Evolutionary conservation across 2,329 filamentous ascomycete genomes (phyloP).

Genomic region (Ophiosphaerella narmari): DNA sequence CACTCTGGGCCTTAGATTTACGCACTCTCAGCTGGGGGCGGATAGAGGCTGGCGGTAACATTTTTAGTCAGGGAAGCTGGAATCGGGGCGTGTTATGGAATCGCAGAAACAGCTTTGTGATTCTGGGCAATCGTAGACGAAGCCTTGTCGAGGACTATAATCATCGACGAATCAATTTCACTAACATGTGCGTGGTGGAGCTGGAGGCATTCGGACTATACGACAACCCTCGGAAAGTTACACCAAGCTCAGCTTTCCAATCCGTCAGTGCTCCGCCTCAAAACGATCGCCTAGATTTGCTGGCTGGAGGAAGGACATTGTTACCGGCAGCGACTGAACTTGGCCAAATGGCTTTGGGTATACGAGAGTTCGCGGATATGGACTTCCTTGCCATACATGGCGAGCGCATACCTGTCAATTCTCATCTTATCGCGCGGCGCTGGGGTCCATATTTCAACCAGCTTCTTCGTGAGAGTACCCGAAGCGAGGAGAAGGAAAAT

Average conservation of each 20-base stretch:
- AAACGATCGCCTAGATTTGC: slow-evolving; percentile 59
- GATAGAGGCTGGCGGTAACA: slow-evolving; percentile 88
- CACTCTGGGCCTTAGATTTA: slow-evolving; percentile 91
- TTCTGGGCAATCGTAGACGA: slow-evolving; percentile 89
- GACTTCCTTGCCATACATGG: slow-evolving; percentile 91
- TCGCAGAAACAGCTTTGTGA: slow-evolving; percentile 90
- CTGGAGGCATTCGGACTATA: slow-evolving; percentile 96
- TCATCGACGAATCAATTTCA: slow-evolving; percentile 95
- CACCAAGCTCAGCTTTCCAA: slow-evolving; percentile 79
- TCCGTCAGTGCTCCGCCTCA: slow-evolving; percentile 75
- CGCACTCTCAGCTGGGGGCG: slow-evolving; percentile 89
- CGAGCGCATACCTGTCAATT: slow-evolving; percentile 92
- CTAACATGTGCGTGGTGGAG: slow-evolving; percentile 95
- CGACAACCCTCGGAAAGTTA: slow-evolving; percentile 83
- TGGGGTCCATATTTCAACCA: slow-evolving; percentile 98
- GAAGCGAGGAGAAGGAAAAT: slow-evolving; percentile 59
- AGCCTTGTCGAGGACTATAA: slow-evolving; percentile 98
- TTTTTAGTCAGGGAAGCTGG: slow-evolving; percentile 97
- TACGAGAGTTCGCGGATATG: slow-evolving; percentile 94
- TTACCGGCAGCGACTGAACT: slow-evolving; percentile 81
- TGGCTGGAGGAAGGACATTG: slow-evolving; percentile 75
- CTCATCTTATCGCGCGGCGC: slow-evolving; percentile 79
- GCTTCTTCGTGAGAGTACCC: slow-evolving; percentile 77
- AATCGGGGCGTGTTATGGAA: slow-evolving; percentile 94
- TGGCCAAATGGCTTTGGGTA: slow-evolving; percentile 75